Conservation (phyloP, 371 early-diverging fungal genomes). For the Apophysomyces elegans region DNA sequence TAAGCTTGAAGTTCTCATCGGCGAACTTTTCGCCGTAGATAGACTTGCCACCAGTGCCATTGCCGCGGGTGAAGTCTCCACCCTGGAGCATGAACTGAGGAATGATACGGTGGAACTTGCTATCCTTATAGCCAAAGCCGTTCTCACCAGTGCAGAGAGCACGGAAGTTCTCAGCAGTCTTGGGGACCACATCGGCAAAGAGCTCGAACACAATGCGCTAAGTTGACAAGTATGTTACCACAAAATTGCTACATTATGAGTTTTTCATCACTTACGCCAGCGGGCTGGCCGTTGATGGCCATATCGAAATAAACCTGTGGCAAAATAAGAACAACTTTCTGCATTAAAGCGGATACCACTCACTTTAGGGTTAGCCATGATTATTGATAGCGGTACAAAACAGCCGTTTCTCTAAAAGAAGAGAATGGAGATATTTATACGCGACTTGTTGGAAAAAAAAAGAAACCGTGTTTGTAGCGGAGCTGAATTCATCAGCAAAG, state of each 20-base stretch:
- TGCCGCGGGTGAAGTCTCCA: constrained; percentile 93
- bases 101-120: constrained; percentile 93
- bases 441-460: neutral
- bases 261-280: constrained; percentile 50
- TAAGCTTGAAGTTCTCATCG: constrained; percentile 97
- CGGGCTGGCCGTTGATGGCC: constrained; percentile 54
- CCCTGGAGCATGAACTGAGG: constrained; percentile 99
- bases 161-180: constrained; percentile 98
- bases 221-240: constrained; percentile 36
- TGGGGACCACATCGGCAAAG: constrained; percentile 91
- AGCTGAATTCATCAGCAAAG: too few species aligned
- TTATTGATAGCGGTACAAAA: constrained; percentile 9
- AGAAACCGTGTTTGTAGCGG: too few species aligned
- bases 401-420: neutral
- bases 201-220: constrained; percentile 69
- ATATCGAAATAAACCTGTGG: constrained; percentile 64
- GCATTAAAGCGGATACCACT: neutral
- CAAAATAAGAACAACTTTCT: constrained; percentile 4
- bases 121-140: constrained; percentile 86
- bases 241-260: neutral
- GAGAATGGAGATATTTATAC: neutral
- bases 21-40: constrained; percentile 95
- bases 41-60: constrained; percentile 98
- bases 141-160: constrained; percentile 79
- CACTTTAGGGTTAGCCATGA: constrained; percentile 28